Base-by-base conservation (phyloP, 78 protist species). In the Dictyostelium firmibasis region DNA sequence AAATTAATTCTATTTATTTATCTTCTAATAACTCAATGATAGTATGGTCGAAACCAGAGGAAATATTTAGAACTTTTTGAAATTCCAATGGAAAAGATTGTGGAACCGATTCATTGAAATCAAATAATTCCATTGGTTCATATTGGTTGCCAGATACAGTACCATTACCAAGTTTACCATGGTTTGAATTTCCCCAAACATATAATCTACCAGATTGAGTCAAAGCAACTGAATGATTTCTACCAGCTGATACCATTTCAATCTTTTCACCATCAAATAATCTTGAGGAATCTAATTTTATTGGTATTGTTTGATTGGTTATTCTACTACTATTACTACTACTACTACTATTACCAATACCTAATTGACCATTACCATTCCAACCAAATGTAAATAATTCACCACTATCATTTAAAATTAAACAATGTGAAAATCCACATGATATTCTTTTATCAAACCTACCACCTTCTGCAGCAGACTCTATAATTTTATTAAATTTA, bases 111-210 rank as follows among this genome's bases (percentile, higher is more conserved):
- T 75, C 83, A n/a, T 85, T 60, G 29, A 75, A n/a, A 36, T 85
- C 84, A n/a, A 38, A 11, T n/a, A 85, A 14, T 47, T 64, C 75
- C 0, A 14, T 25, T 20, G 92, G 92, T 31, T 9, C 8, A 13
- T 10, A 13, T 75, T 38, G 27, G 3, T 53, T 38, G 36, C 62
- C 69, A 25, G 31, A n/a, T 9, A 16, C 62, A 7, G n/a, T 33
- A 31, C 93, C 93, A 64, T 60, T 57, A 29, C 93, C 93, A 4
- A 88, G 81, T 44, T 77, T 88, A 31, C 93, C 93, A 38, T 88
- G 60, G 8, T 36, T 25, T 33, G 31, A 38, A 7, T 82, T 78
- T 5, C 93, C 93, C 69, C 69, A 88, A 5, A 69, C 25, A 43
- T 38, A 88, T 10, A 88, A 8, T 50, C 36, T 35, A 10, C 86